A percentile compares a stretch with the other conserved stretches of the same genome.
phyloP scores from a whole-genome alignment of 768 basidiomycete genomes.

The Termitomyces sp. region DNA sequence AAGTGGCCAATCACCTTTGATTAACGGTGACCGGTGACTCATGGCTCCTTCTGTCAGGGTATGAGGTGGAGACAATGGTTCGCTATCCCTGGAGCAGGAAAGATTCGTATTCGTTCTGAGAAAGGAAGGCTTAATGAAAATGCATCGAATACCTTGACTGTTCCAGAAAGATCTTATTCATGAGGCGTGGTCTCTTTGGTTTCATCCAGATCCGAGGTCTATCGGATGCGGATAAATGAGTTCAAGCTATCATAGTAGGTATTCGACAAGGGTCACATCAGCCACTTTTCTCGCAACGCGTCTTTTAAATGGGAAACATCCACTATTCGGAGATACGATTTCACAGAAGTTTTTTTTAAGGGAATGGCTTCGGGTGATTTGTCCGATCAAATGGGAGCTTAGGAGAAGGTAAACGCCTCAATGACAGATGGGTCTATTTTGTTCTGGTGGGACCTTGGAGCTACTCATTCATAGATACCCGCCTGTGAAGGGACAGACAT shows the following conservation, averaged over 20 bases:
- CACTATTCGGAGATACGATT: neutral
- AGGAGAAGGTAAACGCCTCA: neutral
- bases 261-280: neutral
- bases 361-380: neutral
- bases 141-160: neutral
- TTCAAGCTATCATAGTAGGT: neutral
- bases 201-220: neutral
- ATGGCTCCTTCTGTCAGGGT: neutral
- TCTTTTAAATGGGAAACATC: neutral
- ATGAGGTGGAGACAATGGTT: neutral
- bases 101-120: neutral
- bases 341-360: neutral
- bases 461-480: no score
- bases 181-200: no score
- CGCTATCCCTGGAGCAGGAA: neutral
- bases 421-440: neutral
- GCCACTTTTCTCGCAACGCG: neutral
- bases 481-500: neutral
- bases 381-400: neutral
- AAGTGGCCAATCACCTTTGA: neutral
- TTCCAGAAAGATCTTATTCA: neutral
- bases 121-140: neutral
- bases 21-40: neutral
- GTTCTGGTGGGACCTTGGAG: neutral
- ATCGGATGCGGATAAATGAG: neutral